These are phyloP conservation scores for Elongisporangium senticosum DNA, from an alignment of 352 stramenopile genomes.

Conservation along the genomic window DNA sequence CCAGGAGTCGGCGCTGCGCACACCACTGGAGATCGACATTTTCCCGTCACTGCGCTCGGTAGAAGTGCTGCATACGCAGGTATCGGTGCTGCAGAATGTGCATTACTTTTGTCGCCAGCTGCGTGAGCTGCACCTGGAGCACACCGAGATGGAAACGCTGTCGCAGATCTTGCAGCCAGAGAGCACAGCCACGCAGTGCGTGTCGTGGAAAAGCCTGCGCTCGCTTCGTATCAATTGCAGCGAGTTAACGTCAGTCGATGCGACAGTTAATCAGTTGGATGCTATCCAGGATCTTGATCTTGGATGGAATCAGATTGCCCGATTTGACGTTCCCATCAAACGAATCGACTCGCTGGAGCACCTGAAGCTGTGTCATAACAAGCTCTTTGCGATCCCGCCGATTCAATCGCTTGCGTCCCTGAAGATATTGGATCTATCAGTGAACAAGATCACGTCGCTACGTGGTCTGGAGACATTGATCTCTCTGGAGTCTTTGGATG, in stretches of 20 bases:
- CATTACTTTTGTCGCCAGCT: conserved; percentile 70
- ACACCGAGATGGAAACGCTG: conserved; percentile 45
- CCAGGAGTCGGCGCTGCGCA: conserved; percentile 28
- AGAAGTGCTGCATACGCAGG: conserved; percentile 51
- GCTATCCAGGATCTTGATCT: conserved; percentile 47
- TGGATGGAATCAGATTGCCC: conserved; percentile 54
- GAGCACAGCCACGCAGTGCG: background rate
- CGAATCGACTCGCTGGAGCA: conserved; percentile 41
- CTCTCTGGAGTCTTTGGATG: conserved; percentile 44
- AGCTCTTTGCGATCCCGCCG: conserved; percentile 33
- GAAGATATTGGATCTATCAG: conserved; percentile 53
- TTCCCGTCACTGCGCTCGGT: conserved; percentile 69
- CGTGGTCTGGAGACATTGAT: conserved; percentile 39
- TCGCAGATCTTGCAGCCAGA: conserved; percentile 35
- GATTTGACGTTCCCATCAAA: conserved; percentile 12
- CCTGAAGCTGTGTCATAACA: conserved; percentile 70
- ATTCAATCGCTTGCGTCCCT: conserved; percentile 35
- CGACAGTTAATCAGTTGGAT: conserved; percentile 44
- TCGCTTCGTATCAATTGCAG: conserved; percentile 74
- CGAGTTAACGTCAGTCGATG: conserved; percentile 37
- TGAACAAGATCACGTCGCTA: conserved; percentile 58
- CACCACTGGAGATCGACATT: conserved; percentile 68
- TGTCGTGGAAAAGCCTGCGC: conserved; percentile 37
- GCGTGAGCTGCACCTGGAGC: conserved; percentile 59
- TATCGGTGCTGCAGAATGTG: conserved; percentile 35